Base-by-base conservation (phyloP, 192 early-diverging fungal genomes). In the Mortierella hygrophila region DNA sequence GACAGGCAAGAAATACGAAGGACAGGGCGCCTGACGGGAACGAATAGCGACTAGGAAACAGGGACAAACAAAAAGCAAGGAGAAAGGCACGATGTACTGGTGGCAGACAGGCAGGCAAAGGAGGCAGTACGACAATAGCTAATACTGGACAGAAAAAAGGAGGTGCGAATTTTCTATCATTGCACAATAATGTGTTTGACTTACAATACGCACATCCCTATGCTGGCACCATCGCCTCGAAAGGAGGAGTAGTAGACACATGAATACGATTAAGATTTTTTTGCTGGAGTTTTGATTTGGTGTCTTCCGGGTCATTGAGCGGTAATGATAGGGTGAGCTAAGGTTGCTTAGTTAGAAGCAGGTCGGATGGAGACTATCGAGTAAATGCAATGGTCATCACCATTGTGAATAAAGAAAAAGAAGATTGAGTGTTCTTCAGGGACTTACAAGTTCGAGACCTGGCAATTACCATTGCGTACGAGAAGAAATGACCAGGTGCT, bases 171-270 rank as follows among this genome's bases (percentile, higher is more conserved):
- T 52, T 20, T 21, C 18, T 52, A 52, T 52, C 18, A 26, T 29
- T 26, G n/a, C 9, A n/a, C n/a, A 60, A 60, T 9, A 60, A 55
- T 55, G 54, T 52, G 20, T 21, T 52, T 52, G n/a, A 10, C 8
- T 60, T 26, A n/a, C 54, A 23, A 8, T 10, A 26, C n/a, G 10
- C 55, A 16, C 15, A 32, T 26, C 23, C 60, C 55, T 5, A 60
- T 60, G n/a, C n/a, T 65, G 60, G 60, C 29, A 29, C 60, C 60
- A 65, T 65, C 60, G 60, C 26, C n/a, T 57, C 49, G 49, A 52
- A 20, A 20, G 18, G 18, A 18, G 20, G 29, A 3, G 26, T 32
- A n/a, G 29, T 11, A 26, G 1, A 55, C 52, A 55, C 52, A 23
- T 55, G 18, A 18, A 29, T 60, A 8, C n/a, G 21, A n/a, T 55